Evolutionary conservation across 1,284 basidiomycete genomes (phyloP).

Genomic region (Phellopilus nigrolimitatus): DNA sequence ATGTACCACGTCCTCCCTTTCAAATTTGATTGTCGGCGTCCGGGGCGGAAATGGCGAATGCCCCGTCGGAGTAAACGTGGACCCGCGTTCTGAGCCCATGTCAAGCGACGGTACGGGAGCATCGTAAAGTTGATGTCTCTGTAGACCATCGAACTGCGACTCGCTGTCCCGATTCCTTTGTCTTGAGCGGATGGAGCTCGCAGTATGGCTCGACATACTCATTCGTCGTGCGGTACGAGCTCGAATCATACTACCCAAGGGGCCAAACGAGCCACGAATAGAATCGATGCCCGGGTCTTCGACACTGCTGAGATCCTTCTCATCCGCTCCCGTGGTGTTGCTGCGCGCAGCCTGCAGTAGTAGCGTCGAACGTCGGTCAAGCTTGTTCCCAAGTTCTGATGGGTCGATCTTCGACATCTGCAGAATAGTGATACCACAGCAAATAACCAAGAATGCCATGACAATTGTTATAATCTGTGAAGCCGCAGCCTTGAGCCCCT

Average conservation of each 20-base stretch:
- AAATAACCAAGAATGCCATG: slow-evolving; percentile 52
- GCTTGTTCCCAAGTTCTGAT: slow-evolving; percentile 40
- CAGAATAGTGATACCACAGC: slow-evolving; percentile 55
- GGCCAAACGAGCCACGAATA: slow-evolving; percentile 83
- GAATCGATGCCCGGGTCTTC: slow-evolving; percentile 88
- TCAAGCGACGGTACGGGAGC: slow-evolving; percentile 49
- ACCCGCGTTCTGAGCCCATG: slow-evolving; percentile 30
- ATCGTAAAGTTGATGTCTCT: slow-evolving; percentile 79
- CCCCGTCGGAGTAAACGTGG: slow-evolving; percentile 23
- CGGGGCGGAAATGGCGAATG: slow-evolving; percentile 37
- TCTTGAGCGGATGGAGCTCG: slow-evolving; percentile 33
- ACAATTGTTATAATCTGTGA: slow-evolving; percentile 57
- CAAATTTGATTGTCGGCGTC: slow-evolving; percentile 71
- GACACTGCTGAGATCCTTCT: slow-evolving; percentile 48
- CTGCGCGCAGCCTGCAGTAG: slow-evolving; percentile 73
- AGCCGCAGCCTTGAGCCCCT: slow-evolving; percentile 55
- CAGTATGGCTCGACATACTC: slow-evolving; percentile 50
- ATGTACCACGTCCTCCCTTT: slow-evolving; percentile 64
- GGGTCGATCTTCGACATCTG: slow-evolving; percentile 65
- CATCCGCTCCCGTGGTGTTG: slow-evolving; percentile 58
- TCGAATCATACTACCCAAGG: slow-evolving; percentile 85
- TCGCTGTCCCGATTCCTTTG: slow-evolving; percentile 24
- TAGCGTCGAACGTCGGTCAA: slow-evolving; percentile 83
- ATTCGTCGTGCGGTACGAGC: slow-evolving; percentile 63
- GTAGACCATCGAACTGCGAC: slow-evolving; percentile 37